These are phyloP conservation scores for Asterophora lycoperdoides DNA, from an alignment of 768 basidiomycete genomes.

Conservation along the genomic window DNA sequence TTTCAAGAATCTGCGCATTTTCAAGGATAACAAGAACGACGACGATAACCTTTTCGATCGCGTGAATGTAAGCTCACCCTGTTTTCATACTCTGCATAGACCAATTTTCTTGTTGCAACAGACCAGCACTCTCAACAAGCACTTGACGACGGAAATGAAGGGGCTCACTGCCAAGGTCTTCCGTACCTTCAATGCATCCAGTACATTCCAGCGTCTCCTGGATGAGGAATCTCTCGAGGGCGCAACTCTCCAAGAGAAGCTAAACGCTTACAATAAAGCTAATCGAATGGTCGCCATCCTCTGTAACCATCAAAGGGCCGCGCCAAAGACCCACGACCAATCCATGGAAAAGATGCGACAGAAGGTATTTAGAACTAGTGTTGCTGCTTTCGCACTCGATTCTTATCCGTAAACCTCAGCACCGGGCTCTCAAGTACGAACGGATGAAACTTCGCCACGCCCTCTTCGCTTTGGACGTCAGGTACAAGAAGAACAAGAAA, in stretches of 20 bases:
- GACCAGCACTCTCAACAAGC: conserved; percentile 87
- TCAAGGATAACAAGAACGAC: conserved; percentile 90
- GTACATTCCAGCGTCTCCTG: conserved; percentile 89
- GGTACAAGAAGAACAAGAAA: conserved; percentile 76
- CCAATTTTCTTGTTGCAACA: conserved; percentile 31
- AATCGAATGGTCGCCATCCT: conserved; percentile 96
- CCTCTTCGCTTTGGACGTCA: conserved; percentile 72
- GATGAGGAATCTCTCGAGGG: conserved; percentile 59
- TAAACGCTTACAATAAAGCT: conserved; percentile 95
- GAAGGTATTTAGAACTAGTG: conserved; percentile 49
- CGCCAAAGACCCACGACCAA: conserved; percentile 87
- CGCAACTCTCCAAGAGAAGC: conserved; percentile 87
- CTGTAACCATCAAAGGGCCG: conserved; percentile 97
- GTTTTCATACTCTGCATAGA: conserved; percentile 1
- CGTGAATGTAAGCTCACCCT: conserved; percentile 65
- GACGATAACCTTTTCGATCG: conserved; percentile 93
- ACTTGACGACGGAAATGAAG: conserved; percentile 91
- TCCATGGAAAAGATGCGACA: conserved; percentile 93
- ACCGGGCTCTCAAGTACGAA: conserved; percentile 89
- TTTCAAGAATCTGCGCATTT: conserved; percentile 97
- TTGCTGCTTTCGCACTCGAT: not conserved
- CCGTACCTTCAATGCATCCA: conserved; percentile 99
- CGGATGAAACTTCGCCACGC: conserved; percentile 94
- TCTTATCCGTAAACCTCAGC: conserved; percentile 40
- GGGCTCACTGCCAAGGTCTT: conserved; percentile 99